Base-by-base conservation (phyloP, 2,329 filamentous ascomycete species). In the Neofusicoccum parvum region DNA sequence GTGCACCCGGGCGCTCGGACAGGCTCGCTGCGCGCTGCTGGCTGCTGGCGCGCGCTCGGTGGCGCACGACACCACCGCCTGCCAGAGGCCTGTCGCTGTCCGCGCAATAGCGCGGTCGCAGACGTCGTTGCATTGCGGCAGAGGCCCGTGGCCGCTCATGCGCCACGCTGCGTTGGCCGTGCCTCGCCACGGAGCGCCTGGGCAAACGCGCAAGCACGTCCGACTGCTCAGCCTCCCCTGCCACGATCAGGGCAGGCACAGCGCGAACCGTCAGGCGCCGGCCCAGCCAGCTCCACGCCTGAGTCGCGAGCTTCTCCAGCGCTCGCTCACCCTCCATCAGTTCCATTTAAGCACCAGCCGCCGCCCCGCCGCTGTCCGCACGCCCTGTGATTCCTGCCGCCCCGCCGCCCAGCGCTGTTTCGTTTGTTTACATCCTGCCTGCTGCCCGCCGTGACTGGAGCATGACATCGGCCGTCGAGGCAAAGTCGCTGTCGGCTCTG, bases 401-500 rank as follows among this genome's bases (percentile, higher is more conserved):
- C 51, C n/a, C 36, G n/a, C n/a, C 20, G 11, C 34, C 14, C 37
- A 11, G 4, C 39, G 12, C 39, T 39, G 15, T 45, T 41, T 32
- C 45, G 34, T 48, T 46, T 58, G 51, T 39, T 58, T 41, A 20
- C 32, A 15, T 51, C 27, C 15, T 23, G 34, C 32, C 45, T 14
- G 34, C 41, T 34, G 50, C 49, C 62, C 41, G 17, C 15, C 32
- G 41, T 46, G 27, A 37, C 12, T 34, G 11, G 23, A 63, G 41
- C 58, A 66, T 66, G 65, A 58, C 71, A 50, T 70, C 70, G 15
- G 71, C 75, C 65, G 83, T 95, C 72, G 91, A 97, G 83, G 95
- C 94, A 70, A 88, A 86, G 72, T 98, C 94, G 51, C 83, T 98
- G 50, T 90, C 91, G 62, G 85, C 88, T 62, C 85, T 99, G 69